Evolutionary conservation across 495 filamentous ascomycete genomes (phyloP).

Genomic region (Penicillium goetzii): DNA sequence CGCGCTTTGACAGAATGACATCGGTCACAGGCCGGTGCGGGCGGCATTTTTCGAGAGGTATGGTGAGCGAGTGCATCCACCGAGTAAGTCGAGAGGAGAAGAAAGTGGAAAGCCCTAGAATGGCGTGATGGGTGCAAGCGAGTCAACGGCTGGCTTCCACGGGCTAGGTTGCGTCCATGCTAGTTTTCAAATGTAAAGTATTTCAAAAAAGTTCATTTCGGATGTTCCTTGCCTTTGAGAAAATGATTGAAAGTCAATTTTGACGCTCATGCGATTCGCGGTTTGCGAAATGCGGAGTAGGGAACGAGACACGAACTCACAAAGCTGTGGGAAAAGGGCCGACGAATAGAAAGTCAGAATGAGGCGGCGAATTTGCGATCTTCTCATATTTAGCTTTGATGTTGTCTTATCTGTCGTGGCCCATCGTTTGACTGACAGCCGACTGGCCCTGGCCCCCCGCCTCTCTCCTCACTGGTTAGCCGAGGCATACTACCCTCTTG

Average conservation of each 20-base stretch:
- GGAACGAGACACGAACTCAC: neutral
- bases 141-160: neutral
- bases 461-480: slow-evolving; percentile 7
- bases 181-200: neutral
- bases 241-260: neutral
- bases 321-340: neutral
- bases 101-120: neutral
- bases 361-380: slow-evolving; percentile 9
- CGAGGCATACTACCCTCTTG: slow-evolving; percentile 8
- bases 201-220: neutral
- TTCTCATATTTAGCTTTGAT: neutral
- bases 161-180: neutral
- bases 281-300: neutral
- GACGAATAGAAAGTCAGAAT: slow-evolving; percentile 3
- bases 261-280: neutral
- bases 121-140: neutral
- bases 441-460: neutral
- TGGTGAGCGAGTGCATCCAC: neutral
- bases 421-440: neutral
- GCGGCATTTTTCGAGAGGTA: slow-evolving; percentile 1
- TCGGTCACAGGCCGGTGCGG: slow-evolving; percentile 14
- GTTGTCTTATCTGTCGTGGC: neutral
- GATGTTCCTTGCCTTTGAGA: neutral
- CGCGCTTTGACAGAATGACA: slow-evolving; percentile 18
- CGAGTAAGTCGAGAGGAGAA: neutral